Evolutionary conservation across 2,329 filamentous ascomycete species (phyloP).

Genomic region (Fusarium palustre): DNA sequence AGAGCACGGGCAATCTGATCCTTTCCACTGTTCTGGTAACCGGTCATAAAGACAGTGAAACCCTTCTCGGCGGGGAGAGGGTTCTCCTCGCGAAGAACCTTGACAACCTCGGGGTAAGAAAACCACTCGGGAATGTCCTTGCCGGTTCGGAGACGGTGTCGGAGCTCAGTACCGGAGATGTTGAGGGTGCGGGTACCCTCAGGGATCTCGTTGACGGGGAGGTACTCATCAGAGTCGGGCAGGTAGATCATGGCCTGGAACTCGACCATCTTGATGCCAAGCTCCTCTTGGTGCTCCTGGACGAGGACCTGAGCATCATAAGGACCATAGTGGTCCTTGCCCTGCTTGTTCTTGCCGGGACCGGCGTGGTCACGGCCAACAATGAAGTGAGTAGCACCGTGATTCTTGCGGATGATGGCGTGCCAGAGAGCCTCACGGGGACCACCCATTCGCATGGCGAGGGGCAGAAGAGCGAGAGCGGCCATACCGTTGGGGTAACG

Average conservation of each 20-base stretch:
- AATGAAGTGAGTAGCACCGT: constrained; percentile 99
- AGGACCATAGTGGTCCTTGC: constrained; percentile 96
- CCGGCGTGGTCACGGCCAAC: constrained; percentile 98
- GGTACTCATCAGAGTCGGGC: constrained; percentile 96
- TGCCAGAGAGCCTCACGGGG: constrained; percentile 99
- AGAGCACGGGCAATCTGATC: constrained; percentile 95
- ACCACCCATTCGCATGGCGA: constrained; percentile 99
- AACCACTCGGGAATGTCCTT: constrained; percentile 99
- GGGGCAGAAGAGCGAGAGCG: constrained; percentile 89
- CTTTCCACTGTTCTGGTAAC: constrained; percentile 96
- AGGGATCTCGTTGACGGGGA: constrained; percentile 89
- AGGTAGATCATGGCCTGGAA: constrained; percentile 99
- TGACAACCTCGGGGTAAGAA: constrained; percentile 98
- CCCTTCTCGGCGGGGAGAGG: constrained; percentile 91
- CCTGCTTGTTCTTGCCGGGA: constrained; percentile 97
- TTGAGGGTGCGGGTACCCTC: constrained; percentile 86
- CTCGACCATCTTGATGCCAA: constrained; percentile 97
- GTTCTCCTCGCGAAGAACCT: constrained; percentile 95
- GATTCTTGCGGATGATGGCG: constrained; percentile 99
- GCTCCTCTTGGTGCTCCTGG: constrained; percentile 95
- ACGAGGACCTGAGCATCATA: constrained; percentile 98
- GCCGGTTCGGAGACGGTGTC: constrained; percentile 88
- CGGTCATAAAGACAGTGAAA: constrained; percentile 98
- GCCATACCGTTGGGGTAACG: constrained; percentile 99
- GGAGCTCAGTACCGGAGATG: constrained; percentile 91